A percentile compares a stretch with the other conserved stretches of the same genome.
phyloP scores from a whole-genome alignment of 495 filamentous ascomycete species.

The Tuber microsphaerosporum region DNA sequence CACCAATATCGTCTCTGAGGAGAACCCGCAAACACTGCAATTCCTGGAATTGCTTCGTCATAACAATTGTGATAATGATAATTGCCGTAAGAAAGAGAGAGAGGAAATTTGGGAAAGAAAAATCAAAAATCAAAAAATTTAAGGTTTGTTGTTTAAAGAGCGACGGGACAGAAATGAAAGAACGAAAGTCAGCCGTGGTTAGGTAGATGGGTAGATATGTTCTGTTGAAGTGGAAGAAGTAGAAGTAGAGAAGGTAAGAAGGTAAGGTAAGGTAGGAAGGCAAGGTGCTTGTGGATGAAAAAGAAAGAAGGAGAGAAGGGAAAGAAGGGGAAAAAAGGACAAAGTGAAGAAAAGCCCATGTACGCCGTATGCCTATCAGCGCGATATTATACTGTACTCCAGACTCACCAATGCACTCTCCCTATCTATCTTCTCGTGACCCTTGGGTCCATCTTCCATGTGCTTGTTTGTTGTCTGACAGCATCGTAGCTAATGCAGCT shows the following conservation, averaged over 20 bases:
- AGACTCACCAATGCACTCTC: background rate
- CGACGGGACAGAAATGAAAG: background rate
- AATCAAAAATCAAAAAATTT: background rate
- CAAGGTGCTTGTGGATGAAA: background rate
- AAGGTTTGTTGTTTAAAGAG: background rate
- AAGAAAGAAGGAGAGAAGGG: background rate
- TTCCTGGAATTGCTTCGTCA: constrained; percentile 36
- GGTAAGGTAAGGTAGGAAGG: background rate
- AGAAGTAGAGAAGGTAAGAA: background rate
- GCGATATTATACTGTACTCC: background rate
- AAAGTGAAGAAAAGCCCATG: background rate
- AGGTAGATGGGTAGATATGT: background rate
- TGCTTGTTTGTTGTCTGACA: background rate
- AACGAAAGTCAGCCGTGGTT: background rate
- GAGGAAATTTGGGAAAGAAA: too few relatives aligned
- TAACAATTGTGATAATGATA: constrained; percentile 12
- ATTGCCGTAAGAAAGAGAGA: background rate
- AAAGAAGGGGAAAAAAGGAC: background rate
- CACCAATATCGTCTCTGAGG: constrained; percentile 35
- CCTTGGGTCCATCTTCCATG: background rate
- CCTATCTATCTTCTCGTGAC: background rate
- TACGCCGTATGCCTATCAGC: background rate
- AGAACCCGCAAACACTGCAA: constrained; percentile 35
- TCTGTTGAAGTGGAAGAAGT: background rate
- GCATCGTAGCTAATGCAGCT: background rate